phyloP scores from a whole-genome alignment of 2,329 filamentous ascomycete genomes.

The Alternaria consortialis region DNA sequence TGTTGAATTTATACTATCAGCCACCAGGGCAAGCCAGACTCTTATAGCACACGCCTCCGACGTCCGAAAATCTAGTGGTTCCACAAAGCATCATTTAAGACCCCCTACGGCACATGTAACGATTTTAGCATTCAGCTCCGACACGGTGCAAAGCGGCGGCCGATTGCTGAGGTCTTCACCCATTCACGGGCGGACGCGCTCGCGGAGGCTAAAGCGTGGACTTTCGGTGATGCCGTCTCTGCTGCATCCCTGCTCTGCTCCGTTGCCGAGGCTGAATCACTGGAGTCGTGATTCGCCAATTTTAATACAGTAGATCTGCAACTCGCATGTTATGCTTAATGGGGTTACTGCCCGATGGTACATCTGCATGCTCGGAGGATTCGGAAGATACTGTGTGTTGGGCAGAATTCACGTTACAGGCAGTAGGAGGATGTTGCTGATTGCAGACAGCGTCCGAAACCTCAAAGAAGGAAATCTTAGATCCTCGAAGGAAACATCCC shows the following conservation, averaged over 20 bases:
- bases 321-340: conserved; percentile 7
- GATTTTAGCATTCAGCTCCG: conserved; percentile 14
- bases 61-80: background rate
- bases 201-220: background rate
- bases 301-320: background rate
- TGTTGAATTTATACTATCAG: background rate
- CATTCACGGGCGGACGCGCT: background rate
- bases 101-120: conserved; percentile 1
- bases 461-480: background rate
- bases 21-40: background rate
- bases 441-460: background rate
- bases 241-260: conserved; percentile 2
- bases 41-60: background rate
- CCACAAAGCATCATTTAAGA: background rate
- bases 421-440: background rate
- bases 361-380: background rate
- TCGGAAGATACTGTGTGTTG: background rate
- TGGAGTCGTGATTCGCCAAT: conserved; percentile 1
- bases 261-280: conserved; percentile 1
- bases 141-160: background rate
- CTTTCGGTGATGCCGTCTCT: conserved; percentile 14
- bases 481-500: background rate
- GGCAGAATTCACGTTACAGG: background rate
- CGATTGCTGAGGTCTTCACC: conserved; percentile 4
- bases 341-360: conserved; percentile 4